Conservation (phyloP, 2,329 filamentous ascomycete species). For the Pestalotiopsis sp. region DNA sequence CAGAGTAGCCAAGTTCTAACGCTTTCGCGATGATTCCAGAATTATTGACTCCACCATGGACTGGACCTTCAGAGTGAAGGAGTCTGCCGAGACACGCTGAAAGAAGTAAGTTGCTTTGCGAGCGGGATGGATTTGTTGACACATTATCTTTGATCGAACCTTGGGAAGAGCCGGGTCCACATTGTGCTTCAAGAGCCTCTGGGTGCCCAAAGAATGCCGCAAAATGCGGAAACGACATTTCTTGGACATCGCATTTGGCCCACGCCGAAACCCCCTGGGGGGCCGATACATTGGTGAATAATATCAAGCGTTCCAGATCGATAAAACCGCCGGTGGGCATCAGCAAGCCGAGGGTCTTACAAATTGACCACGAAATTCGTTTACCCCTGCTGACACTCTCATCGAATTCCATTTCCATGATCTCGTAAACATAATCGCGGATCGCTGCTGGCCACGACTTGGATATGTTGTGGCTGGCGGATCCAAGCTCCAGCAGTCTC, state of each 20-base stretch:
- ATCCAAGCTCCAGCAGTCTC: no score
- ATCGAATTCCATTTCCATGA: no score
- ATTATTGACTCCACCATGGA: background rate
- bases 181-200: background rate
- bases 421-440: no score
- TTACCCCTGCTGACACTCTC: no score
- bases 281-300: no score
- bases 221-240: background rate
- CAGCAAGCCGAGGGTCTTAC: background rate
- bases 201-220: background rate
- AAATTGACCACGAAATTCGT: background rate
- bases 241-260: background rate
- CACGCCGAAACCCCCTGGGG: no score
- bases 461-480: no score
- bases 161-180: background rate
- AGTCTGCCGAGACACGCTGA: background rate
- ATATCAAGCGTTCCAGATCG: no score
- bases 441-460: no score
- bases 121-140: no score
- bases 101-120: background rate
- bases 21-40: background rate
- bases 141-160: background rate
- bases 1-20: background rate
- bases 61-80: background rate
- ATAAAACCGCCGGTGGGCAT: background rate